Base-by-base conservation (phyloP, 106 monocot genomes). In the Dendrobium chrysotoxum region DNA sequence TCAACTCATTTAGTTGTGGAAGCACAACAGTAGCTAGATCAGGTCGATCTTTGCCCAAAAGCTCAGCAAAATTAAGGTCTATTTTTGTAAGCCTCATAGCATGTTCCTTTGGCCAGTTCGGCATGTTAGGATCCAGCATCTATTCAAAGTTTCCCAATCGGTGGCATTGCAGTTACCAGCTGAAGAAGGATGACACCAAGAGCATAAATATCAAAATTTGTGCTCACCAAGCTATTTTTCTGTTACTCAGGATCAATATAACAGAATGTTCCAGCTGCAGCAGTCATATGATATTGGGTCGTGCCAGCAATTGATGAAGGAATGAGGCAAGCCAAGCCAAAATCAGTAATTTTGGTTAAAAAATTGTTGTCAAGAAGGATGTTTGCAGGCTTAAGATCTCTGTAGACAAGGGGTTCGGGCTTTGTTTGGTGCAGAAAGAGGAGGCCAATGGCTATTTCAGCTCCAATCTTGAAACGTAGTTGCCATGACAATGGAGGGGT, bases 161-260 rank as follows among this genome's bases (percentile, higher is more conserved):
- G 89, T 9, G 81, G 83, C 44, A 72, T 68, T 2, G 80, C 89
- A 0, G 92, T 92, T 31, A 92, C 71, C 28, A 92, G 45, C 80
- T 92, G 92, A 9, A 92, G 85, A n/a, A 92, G 85, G 75, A 92
- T 87, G 55, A 92, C 77, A 1, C 91, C 92, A 4, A 92, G 85
- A 7, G 89, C 89, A 64, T 92, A 92, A 2, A 89, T 73, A 72
- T 92, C 92, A 0, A 89, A 92, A 31, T 89, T 92, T 0, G 81
- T 85, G 10, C 92, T 85, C 4, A 92, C 78, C 83, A 85, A 82
- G 7, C 92, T 89, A 17, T 85, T 89, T 50, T 89, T 87, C 82
- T 92, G 92, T 81, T 92, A 92, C 84, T 92, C 92, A 7, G 92
- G 92, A 39, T 92, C 92, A 16, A 92, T 92, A 77, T 92, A 92